Evolutionary conservation across 2,329 filamentous ascomycete species (phyloP).

Genomic region (Colletotrichum sp.): DNA sequence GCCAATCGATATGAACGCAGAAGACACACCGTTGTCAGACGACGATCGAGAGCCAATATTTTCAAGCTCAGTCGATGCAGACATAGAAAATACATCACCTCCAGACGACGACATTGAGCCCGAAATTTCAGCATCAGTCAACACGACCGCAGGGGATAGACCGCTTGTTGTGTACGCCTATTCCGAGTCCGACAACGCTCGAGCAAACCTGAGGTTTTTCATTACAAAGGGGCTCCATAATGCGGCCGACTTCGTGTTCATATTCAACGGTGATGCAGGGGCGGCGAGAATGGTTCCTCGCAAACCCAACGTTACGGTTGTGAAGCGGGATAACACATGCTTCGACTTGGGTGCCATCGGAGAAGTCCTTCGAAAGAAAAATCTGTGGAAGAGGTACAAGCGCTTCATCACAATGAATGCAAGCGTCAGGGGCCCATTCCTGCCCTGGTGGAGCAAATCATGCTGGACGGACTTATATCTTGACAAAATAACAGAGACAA

Average conservation of each 20-base stretch:
- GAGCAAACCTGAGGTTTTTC: conserved; percentile 39
- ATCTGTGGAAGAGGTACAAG: conserved; percentile 36
- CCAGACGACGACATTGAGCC: background rate
- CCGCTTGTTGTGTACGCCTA: background rate
- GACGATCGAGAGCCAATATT: background rate
- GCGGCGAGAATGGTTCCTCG: conserved; percentile 29
- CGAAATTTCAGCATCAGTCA: background rate
- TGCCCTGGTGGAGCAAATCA: conserved; percentile 34
- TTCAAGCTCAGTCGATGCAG: background rate
- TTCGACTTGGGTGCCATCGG: conserved; percentile 39
- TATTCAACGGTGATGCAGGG: conserved; percentile 39
- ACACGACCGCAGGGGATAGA: background rate
- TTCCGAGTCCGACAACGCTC: conserved; percentile 27
- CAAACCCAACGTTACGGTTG: conserved; percentile 32
- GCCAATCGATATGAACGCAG: background rate
- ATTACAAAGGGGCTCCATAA: conserved; percentile 38
- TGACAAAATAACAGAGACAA: conserved; percentile 30
- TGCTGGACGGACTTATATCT: conserved; percentile 42
- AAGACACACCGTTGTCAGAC: background rate
- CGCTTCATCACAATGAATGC: conserved; percentile 41
- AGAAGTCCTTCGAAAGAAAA: conserved; percentile 34
- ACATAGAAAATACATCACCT: background rate
- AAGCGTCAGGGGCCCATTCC: conserved; percentile 39
- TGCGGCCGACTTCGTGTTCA: conserved; percentile 43
- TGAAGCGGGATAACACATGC: conserved; percentile 35